Percentiles rank a stretch among this genome's conserved stretches.
Evolutionary conservation across 306 rosid genomes (phyloP).

Genomic region (Gastrolobium bilobum): DNA sequence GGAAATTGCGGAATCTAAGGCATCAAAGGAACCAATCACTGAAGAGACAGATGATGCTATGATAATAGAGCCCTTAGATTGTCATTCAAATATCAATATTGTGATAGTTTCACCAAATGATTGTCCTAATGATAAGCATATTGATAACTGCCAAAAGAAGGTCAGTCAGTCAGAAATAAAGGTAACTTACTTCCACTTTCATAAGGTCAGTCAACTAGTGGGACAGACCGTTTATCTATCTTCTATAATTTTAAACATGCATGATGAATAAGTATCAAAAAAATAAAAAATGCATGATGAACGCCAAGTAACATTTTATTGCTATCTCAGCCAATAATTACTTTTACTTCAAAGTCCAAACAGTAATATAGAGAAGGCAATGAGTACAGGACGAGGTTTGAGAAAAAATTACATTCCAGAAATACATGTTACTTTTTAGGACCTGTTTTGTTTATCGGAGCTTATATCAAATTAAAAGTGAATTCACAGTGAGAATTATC

Average conservation of each 20-base stretch:
- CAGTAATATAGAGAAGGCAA: slow-evolving; percentile 1
- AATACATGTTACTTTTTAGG: slow-evolving; percentile 17
- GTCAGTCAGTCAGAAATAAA: background rate
- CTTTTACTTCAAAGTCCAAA: background rate
- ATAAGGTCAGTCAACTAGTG: background rate
- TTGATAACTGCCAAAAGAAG: background rate
- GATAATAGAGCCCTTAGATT: background rate
- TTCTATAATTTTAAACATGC: background rate
- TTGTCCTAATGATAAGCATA: background rate
- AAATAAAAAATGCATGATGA: too few species aligned
- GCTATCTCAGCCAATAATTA: background rate
- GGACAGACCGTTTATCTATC: background rate
- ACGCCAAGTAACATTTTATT: background rate
- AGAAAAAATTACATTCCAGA: slow-evolving; percentile 6
- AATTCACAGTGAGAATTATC: background rate
- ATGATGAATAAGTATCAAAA: background rate
- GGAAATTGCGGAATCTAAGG: background rate
- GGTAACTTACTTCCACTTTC: background rate
- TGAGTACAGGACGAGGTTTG: background rate
- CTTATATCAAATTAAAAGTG: slow-evolving; percentile 23
- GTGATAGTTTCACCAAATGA: background rate
- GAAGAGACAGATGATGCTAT: background rate
- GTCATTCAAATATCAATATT: background rate
- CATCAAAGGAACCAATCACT: background rate
- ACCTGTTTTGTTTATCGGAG: slow-evolving; percentile 2